Percentiles rank a stretch among this genome's conserved stretches.
Conservation (phyloP, 2,329 filamentous ascomycete genomes). For the Nemania diffusa region DNA sequence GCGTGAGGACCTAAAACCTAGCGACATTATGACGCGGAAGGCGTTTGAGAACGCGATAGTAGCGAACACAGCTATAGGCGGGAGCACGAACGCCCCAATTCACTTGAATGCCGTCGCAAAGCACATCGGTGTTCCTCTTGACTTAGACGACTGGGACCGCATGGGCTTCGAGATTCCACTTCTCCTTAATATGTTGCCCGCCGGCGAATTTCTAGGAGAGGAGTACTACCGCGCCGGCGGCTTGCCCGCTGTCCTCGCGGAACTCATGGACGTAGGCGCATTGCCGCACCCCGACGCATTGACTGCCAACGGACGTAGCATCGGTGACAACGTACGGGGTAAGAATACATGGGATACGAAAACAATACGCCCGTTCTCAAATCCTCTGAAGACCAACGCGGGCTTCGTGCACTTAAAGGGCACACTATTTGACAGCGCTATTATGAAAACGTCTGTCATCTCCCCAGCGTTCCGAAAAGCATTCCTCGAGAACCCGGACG, state of each 20-base stretch:
- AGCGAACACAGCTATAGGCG: constrained; percentile 65
- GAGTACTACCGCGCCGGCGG: constrained; percentile 66
- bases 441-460: constrained; percentile 64
- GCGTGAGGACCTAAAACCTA: constrained; percentile 59
- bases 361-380: constrained; percentile 57
- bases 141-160: constrained; percentile 64
- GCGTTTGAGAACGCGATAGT: constrained; percentile 68
- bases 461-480: constrained; percentile 56
- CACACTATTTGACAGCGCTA: constrained; percentile 61
- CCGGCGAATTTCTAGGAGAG: constrained; percentile 63
- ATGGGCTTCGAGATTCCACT: constrained; percentile 62
- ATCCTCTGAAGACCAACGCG: constrained; percentile 60
- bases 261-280: constrained; percentile 60
- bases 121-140: constrained; percentile 61
- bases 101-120: constrained; percentile 65
- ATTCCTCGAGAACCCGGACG: constrained; percentile 58
- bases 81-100: constrained; percentile 67
- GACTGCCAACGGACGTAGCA: constrained; percentile 59
- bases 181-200: constrained; percentile 65
- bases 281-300: constrained; percentile 55
- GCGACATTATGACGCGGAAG: constrained; percentile 64
- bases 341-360: constrained; percentile 61
- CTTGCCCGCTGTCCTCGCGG: constrained; percentile 63
- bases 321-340: constrained; percentile 56
- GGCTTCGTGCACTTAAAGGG: constrained; percentile 62